phyloP scores from a whole-genome alignment of 2,329 filamentous ascomycete species.

The Samsoniella hepiali region DNA sequence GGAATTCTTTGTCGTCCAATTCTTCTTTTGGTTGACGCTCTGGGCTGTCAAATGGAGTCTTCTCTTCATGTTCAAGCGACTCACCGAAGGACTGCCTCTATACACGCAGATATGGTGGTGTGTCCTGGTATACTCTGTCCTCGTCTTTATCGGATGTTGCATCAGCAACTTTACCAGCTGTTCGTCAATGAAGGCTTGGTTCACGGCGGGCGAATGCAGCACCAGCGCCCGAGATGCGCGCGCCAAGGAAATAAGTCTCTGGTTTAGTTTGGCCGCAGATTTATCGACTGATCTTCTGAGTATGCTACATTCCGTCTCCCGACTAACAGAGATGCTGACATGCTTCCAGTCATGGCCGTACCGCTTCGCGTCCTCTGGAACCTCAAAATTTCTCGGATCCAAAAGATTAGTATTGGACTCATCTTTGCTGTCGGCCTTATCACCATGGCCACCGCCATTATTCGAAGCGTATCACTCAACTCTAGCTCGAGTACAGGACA shows the following conservation, averaged over 20 bases:
- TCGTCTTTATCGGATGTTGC: conserved; percentile 23
- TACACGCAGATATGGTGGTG: conserved; percentile 23
- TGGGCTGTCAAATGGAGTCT: conserved; percentile 26
- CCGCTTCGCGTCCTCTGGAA: conserved; percentile 22
- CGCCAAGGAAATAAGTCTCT: conserved; percentile 24
- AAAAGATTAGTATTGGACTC: conserved; percentile 23
- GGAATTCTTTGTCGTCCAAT: conserved; percentile 24
- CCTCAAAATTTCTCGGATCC: conserved; percentile 20
- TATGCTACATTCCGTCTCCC: neutral
- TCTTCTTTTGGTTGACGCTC: conserved; percentile 25
- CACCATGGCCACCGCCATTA: conserved; percentile 23
- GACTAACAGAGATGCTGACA: neutral
- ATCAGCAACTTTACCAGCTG: conserved; percentile 25
- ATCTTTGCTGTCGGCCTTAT: conserved; percentile 22
- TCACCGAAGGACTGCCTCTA: conserved; percentile 20
- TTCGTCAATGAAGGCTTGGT: conserved; percentile 24
- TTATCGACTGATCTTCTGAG: conserved; percentile 24
- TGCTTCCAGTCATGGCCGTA: conserved; percentile 22
- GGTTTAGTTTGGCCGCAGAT: conserved; percentile 24
- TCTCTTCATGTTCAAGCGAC: conserved; percentile 23
- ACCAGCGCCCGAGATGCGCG: conserved; percentile 19
- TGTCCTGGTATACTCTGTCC: conserved; percentile 21
- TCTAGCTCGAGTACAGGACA: conserved; percentile 18
- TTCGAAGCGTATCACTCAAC: conserved; percentile 22
- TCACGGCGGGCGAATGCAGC: conserved; percentile 21